phyloP scores from a whole-genome alignment of 2,329 filamentous ascomycete species.

The Talaromyces marneffei region DNA sequence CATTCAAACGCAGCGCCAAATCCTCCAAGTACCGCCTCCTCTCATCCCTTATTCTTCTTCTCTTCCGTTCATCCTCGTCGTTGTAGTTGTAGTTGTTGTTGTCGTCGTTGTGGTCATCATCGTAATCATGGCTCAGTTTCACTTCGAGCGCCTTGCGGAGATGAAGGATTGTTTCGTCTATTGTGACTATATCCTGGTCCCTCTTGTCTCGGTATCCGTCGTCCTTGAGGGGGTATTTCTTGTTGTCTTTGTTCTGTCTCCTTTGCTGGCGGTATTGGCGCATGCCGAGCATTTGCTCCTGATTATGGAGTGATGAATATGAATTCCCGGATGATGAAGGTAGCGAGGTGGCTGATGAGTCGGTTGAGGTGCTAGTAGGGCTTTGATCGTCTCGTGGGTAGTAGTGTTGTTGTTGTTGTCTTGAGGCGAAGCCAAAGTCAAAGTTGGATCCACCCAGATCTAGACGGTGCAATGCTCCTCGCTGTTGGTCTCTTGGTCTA shows the following conservation, averaged over 20 bases:
- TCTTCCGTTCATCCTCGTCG: not conserved
- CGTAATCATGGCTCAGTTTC: not conserved
- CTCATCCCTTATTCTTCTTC: not conserved
- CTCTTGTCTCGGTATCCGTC: not conserved
- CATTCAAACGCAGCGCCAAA: not conserved
- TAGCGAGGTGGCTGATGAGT: not conserved
- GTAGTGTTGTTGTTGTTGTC: not conserved
- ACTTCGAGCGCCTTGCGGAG: constrained; percentile 10
- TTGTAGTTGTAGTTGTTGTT: not conserved
- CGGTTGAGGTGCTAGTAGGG: not conserved
- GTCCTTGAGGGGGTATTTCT: not conserved
- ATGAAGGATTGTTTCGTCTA: constrained; percentile 7
- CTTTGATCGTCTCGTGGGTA: not conserved
- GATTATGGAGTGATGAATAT: not conserved
- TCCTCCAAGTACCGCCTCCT: constrained; percentile 3
- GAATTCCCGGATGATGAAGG: not conserved
- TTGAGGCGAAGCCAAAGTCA: not conserved
- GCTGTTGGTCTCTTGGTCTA: not conserved
- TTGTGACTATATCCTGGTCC: not conserved
- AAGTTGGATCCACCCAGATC: not conserved
- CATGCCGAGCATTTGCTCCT: not conserved
- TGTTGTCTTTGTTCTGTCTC: not conserved
- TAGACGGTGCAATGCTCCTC: not conserved
- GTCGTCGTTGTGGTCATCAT: not conserved
- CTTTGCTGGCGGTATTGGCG: not conserved